Evolutionary conservation across 164 flowering plant genomes (phyloP).

Genomic region (Warburgia ugandensis): DNA sequence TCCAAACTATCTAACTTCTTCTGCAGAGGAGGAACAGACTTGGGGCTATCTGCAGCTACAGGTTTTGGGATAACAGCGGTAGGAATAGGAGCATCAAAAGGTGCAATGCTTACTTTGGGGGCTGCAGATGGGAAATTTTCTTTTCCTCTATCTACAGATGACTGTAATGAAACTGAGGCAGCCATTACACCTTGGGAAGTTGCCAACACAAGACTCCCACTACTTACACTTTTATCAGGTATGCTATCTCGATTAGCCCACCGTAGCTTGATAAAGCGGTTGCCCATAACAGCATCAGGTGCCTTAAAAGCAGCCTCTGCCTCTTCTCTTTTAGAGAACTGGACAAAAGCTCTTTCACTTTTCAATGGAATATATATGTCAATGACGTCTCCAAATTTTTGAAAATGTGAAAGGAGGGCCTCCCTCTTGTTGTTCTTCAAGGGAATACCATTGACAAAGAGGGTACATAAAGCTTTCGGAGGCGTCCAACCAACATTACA

Average conservation of each 20-base stretch:
- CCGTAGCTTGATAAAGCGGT: slow-evolving; percentile 86
- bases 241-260: slow-evolving; percentile 94
- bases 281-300: slow-evolving; percentile 99
- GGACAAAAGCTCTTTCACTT: slow-evolving; percentile 81
- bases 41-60: slow-evolving; percentile 32
- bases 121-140: slow-evolving; percentile 28
- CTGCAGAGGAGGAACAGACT: slow-evolving; percentile 39
- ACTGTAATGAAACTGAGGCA: slow-evolving; percentile 23
- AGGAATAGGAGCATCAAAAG: slow-evolving; percentile 25
- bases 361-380: slow-evolving; percentile 71
- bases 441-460: slow-evolving; percentile 85
- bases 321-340: slow-evolving; percentile 88
- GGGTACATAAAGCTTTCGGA: slow-evolving; percentile 68
- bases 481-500: slow-evolving; percentile 35
- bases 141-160: slow-evolving; percentile 31
- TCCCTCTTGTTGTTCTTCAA: slow-evolving; percentile 62
- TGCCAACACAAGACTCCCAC: slow-evolving; percentile 21
- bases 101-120: slow-evolving; percentile 24
- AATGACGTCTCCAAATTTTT: slow-evolving; percentile 78
- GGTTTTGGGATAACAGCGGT: slow-evolving; percentile 28
- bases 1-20: slow-evolving; percentile 71
- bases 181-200: slow-evolving; percentile 21
- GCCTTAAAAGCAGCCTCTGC: slow-evolving; percentile 91
- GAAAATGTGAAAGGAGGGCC: slow-evolving; percentile 78
- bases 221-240: slow-evolving; percentile 37